Evolutionary conservation across 495 filamentous ascomycete species (phyloP), one percentile per base, ranked within the genome.

Genomic region (Talaromyces borbonicus): DNA sequence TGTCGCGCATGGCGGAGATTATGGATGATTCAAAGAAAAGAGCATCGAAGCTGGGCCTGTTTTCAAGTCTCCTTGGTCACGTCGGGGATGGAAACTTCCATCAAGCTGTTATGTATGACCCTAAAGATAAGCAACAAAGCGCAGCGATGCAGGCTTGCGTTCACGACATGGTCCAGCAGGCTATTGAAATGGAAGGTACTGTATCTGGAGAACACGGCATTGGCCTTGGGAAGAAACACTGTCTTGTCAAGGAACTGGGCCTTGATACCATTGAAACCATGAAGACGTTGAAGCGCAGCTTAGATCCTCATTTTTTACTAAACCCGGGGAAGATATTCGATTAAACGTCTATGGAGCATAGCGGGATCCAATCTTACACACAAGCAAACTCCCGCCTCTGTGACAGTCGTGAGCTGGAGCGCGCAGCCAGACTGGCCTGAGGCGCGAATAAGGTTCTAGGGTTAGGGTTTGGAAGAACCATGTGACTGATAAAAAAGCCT

Each of bases 51-150:
- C 9, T 22, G 9, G 12, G 16, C 3, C 16, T 40, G 7, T 22
- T 40, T 22, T 5, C 5, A 4, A 25, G 4, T 4, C n/a, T 42
- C 3, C 4, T 95, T 0, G 87, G 84, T 9, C 87, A 93, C 51
- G 79, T 93, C 48, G 87, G 87, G 2, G 85, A 93, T 59, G 88
- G 89, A 8, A 95, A 95, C 60, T 95, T 94, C 62, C 89, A 95
- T 57, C 78, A 86, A 53, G 83, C 79, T 59, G 87, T 95, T 54
- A 78, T 95, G 59, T 95, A 90, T 56, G 78, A 90, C 54, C 65
- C 72, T 20, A 68, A 65, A 14, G 70, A 86, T 46, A 62, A 66
- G 71, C 26, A 76, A 71, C 9, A 80, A 80, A 37, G 84, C 5
- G 16, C 6, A 5, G 36, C 8, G 5, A 16, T 18, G 5, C 5